Percentiles rank a stretch among this genome's conserved stretches.
phyloP scores from a whole-genome alignment of 2,329 filamentous ascomycete genomes.

The Pseudogymnoascus sp. region DNA sequence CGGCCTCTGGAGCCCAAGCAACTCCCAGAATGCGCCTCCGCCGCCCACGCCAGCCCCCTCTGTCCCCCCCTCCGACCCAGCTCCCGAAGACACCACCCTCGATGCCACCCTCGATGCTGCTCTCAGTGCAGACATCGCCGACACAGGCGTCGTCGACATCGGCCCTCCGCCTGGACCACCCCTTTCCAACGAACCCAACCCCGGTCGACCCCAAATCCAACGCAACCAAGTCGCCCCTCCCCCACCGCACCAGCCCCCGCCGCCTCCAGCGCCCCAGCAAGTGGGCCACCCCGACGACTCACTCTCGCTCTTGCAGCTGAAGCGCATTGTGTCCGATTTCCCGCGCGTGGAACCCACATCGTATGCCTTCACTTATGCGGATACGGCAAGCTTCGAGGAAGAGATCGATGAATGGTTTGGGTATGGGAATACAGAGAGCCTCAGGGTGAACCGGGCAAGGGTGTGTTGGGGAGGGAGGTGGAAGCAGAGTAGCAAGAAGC shows the following conservation, averaged over 20 bases:
- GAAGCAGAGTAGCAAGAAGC: slow-evolving; percentile 43
- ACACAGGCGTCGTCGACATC: slow-evolving; percentile 34
- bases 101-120: neutral
- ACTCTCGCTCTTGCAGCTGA: slow-evolving; percentile 65
- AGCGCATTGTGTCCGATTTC: slow-evolving; percentile 65
- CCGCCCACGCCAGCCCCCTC: slow-evolving; percentile 8
- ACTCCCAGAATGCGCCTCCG: slow-evolving; percentile 1
- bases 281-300: slow-evolving; percentile 51
- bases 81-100: neutral
- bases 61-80: neutral
- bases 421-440: slow-evolving; percentile 79
- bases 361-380: slow-evolving; percentile 80
- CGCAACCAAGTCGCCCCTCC: slow-evolving; percentile 32
- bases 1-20: slow-evolving; percentile 21
- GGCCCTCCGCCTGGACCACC: slow-evolving; percentile 22
- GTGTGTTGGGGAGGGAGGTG: slow-evolving; percentile 71
- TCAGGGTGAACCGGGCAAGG: slow-evolving; percentile 67
- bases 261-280: slow-evolving; percentile 24
- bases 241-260: slow-evolving; percentile 28
- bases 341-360: slow-evolving; percentile 59
- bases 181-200: slow-evolving; percentile 17
- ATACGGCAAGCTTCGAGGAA: slow-evolving; percentile 66
- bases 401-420: slow-evolving; percentile 98
- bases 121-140: slow-evolving; percentile 31
- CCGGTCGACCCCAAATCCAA: slow-evolving; percentile 26